Percentiles rank a stretch among this genome's conserved stretches.
Evolutionary conservation across 1,284 basidiomycete species (phyloP).

Genomic region (Earliella scabrosa): DNA sequence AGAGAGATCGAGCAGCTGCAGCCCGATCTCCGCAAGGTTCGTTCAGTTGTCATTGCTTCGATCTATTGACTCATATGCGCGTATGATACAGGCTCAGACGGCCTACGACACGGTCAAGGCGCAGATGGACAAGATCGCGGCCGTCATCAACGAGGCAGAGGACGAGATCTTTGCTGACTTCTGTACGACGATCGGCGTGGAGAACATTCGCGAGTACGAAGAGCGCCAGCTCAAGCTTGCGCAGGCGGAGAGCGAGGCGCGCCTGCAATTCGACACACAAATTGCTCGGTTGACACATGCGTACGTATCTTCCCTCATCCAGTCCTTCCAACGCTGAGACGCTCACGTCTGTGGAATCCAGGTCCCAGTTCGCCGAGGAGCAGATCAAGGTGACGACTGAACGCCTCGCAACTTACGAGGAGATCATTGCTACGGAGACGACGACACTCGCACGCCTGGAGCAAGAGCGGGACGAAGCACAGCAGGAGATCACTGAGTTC

Average conservation of each 20-base stretch:
- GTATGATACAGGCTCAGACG: conserved; percentile 50
- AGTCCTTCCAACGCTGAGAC: not conserved
- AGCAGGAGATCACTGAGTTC: conserved; percentile 68
- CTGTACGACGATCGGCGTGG: conserved; percentile 82
- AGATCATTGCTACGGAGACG: conserved; percentile 59
- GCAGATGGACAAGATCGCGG: conserved; percentile 61
- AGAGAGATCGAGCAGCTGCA: conserved; percentile 68
- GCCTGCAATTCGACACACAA: conserved; percentile 86
- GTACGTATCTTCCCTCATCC: conserved; percentile 50
- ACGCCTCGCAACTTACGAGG: conserved; percentile 62
- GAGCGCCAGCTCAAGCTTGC: conserved; percentile 89
- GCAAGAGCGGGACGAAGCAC: conserved; percentile 58
- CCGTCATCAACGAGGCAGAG: conserved; percentile 77
- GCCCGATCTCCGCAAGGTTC: conserved; percentile 72
- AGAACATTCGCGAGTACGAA: conserved; percentile 93
- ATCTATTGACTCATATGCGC: not conserved
- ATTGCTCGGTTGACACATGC: conserved; percentile 88
- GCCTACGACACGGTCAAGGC: conserved; percentile 56
- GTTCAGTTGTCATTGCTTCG: not conserved
- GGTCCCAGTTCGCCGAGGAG: conserved; percentile 80
- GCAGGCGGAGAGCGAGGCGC: conserved; percentile 85
- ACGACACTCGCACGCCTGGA: conserved; percentile 61
- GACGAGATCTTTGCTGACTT: conserved; percentile 83
- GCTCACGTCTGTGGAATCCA: conserved; percentile 35
- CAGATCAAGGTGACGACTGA: conserved; percentile 68